Conservation (phyloP, 139 green algal species). For the Nannochloris sp. region DNA sequence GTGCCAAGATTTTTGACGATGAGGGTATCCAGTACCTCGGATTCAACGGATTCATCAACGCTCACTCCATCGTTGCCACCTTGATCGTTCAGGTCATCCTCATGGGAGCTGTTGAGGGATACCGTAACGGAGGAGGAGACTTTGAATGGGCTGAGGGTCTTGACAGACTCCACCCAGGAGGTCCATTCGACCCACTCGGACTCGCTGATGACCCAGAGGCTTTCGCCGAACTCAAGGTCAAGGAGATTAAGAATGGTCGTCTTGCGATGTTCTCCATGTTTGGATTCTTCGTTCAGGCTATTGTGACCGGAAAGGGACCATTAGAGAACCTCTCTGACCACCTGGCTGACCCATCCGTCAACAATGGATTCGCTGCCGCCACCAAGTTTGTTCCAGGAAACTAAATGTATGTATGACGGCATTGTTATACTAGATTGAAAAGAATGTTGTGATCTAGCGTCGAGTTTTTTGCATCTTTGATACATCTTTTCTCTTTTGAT, state of each 20-base stretch:
- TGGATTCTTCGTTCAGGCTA: conserved; percentile 72
- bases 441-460: conserved; percentile 7
- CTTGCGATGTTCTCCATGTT: conserved; percentile 83
- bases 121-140: conserved; percentile 69
- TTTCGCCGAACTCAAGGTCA: conserved; percentile 79
- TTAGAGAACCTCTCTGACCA: conserved; percentile 64
- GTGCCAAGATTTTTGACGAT: conserved; percentile 49
- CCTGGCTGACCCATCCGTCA: conserved; percentile 54
- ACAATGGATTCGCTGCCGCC: conserved; percentile 58
- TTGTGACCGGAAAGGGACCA: conserved; percentile 55
- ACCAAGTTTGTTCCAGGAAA: conserved; percentile 41
- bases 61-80: conserved; percentile 68
- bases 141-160: conserved; percentile 53
- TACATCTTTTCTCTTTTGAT: background rate
- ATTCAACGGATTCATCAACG: conserved; percentile 66
- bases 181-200: conserved; percentile 78
- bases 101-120: conserved; percentile 78
- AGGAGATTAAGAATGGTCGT: conserved; percentile 83
- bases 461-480: conserved; percentile 9
- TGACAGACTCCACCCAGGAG: conserved; percentile 63
- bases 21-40: conserved; percentile 58
- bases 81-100: conserved; percentile 63
- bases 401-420: conserved; percentile 15
- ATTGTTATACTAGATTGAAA: background rate
- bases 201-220: conserved; percentile 92